Conservation (phyloP, 495 filamentous ascomycete species). For the Lasiosphaeris hirsuta region DNA sequence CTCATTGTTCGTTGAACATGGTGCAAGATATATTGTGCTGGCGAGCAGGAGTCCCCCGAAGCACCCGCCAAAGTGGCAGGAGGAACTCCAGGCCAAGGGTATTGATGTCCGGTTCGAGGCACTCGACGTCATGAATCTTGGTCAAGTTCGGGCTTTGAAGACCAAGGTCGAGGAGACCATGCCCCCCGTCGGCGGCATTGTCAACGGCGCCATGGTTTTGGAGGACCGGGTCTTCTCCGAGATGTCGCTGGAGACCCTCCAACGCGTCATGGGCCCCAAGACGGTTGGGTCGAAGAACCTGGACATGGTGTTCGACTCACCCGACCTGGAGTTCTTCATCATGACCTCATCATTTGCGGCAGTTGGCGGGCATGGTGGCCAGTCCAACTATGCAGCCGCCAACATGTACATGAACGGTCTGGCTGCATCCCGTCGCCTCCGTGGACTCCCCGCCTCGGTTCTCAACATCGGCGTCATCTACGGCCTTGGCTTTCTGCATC, state of each 20-base stretch:
- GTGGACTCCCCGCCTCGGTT: constrained; percentile 38
- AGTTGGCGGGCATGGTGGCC: constrained; percentile 44
- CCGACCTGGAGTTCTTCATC: constrained; percentile 46
- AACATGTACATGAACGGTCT: constrained; percentile 55
- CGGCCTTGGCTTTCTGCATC: constrained; percentile 54
- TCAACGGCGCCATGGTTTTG: constrained; percentile 56
- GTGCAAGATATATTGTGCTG: constrained; percentile 53
- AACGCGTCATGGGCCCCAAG: constrained; percentile 44
- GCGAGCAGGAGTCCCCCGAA: constrained; percentile 53
- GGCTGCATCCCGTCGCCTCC: constrained; percentile 32
- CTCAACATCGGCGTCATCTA: constrained; percentile 57
- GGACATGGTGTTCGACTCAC: constrained; percentile 28
- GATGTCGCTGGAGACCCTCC: constrained; percentile 42
- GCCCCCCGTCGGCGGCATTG: constrained; percentile 44
- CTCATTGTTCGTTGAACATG: constrained; percentile 52
- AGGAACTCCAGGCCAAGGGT: constrained; percentile 30
- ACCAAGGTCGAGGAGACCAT: constrained; percentile 19
- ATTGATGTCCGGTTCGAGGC: constrained; percentile 32
- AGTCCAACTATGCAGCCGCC: constrained; percentile 55
- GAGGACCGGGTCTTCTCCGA: constrained; percentile 46
- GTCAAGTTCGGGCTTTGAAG: constrained; percentile 29
- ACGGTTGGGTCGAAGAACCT: constrained; percentile 42
- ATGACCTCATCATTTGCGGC: constrained; percentile 49
- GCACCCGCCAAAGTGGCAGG: constrained; percentile 37
- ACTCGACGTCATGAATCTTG: constrained; percentile 34